Evolutionary conservation across 2,329 filamentous ascomycete species (phyloP).

Genomic region (Fusarium sp.): DNA sequence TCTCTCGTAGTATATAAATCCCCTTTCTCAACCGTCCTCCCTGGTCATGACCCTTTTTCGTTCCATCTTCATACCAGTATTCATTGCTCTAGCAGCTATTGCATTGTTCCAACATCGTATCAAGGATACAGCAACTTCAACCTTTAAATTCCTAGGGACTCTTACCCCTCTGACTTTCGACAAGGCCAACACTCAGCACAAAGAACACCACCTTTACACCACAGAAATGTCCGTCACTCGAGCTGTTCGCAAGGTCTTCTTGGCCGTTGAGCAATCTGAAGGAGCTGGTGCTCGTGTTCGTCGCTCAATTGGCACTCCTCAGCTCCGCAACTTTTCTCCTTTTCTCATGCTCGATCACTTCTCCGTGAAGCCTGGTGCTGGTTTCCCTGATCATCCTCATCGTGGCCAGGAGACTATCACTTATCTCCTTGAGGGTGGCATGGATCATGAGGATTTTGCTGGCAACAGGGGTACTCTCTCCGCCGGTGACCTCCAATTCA

Average conservation of each 20-base stretch:
- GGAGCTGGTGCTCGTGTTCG: constrained; percentile 88
- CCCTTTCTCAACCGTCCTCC: constrained; percentile 18
- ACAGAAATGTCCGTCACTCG: constrained; percentile 74
- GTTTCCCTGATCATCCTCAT: constrained; percentile 89
- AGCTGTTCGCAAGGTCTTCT: constrained; percentile 83
- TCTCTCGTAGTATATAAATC: constrained; percentile 36
- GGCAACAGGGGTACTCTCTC: constrained; percentile 86
- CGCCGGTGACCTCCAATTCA: constrained; percentile 94
- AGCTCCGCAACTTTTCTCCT: constrained; percentile 86
- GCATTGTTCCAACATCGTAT: constrained; percentile 41
- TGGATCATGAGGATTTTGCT: constrained; percentile 93
- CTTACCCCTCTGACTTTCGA: not conserved
- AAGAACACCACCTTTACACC: constrained; percentile 44
- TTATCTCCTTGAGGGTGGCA: constrained; percentile 84
- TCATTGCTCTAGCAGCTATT: constrained; percentile 45
- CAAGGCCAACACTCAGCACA: constrained; percentile 4
- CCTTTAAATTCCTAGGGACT: constrained; percentile 31
- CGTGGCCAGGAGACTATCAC: constrained; percentile 89
- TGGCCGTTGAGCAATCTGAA: constrained; percentile 86
- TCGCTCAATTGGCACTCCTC: constrained; percentile 84
- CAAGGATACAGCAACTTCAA: constrained; percentile 29
- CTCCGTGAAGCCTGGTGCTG: constrained; percentile 78
- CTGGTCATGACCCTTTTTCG: constrained; percentile 46
- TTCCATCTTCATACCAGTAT: constrained; percentile 42
- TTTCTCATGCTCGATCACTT: constrained; percentile 99